Conservation (phyloP, 345 rosid species). For the Turritis glabra region DNA sequence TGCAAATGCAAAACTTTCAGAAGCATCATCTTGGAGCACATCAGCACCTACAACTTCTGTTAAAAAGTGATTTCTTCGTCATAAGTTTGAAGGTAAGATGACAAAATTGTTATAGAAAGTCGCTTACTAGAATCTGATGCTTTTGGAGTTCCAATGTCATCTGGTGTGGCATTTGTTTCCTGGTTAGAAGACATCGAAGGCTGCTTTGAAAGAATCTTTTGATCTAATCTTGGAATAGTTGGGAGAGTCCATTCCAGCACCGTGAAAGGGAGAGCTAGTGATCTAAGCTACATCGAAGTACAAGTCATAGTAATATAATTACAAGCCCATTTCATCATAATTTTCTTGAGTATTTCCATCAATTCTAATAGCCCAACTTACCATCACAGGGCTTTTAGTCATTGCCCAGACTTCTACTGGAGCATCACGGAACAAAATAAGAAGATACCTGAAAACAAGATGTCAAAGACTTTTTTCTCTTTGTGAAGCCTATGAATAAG, state of each 20-base stretch:
- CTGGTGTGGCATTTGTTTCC: constrained; percentile 38
- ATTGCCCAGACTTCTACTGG: constrained; percentile 97
- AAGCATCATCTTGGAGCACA: constrained; percentile 59
- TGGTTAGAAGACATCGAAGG: constrained; percentile 45
- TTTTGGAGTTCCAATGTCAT: constrained; percentile 49
- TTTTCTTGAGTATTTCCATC: not conserved
- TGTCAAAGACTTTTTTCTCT: not conserved
- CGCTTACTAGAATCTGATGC: constrained; percentile 63
- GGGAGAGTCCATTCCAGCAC: constrained; percentile 97
- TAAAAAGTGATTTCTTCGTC: constrained; percentile 18
- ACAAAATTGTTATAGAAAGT: not conserved
- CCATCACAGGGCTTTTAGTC: constrained; percentile 91
- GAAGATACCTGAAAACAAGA: constrained; percentile 67
- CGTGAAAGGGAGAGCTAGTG: constrained; percentile 96
- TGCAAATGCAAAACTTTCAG: constrained; percentile 90
- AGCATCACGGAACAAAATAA: constrained; percentile 89
- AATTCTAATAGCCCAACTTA: constrained; percentile 28
- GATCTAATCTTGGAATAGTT: constrained; percentile 64
- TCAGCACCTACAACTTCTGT: constrained; percentile 51
- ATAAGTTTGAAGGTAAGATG: not conserved
- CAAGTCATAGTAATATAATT: constrained; percentile 48
- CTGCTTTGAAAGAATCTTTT: constrained; percentile 52
- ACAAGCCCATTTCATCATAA: constrained; percentile 19
- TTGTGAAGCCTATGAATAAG: not conserved
- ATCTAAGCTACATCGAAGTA: constrained; percentile 88